These are phyloP conservation scores for Grosmannia serpens DNA, from an alignment of 2,329 filamentous ascomycete species.

Conservation along the genomic window DNA sequence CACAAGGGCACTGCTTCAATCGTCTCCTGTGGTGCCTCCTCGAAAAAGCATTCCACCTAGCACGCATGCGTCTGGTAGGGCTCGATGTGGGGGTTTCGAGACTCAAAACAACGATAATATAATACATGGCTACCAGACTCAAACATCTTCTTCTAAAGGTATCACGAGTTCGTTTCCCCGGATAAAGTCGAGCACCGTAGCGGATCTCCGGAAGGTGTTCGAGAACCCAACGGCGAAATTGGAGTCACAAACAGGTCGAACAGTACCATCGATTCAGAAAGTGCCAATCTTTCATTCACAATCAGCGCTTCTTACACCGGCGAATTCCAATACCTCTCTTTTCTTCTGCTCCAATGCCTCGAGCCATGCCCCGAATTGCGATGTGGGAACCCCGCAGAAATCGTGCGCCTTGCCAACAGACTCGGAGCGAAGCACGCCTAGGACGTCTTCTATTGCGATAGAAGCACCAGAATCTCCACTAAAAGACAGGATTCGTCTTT, in stretches of 20 bases:
- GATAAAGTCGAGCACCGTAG: slow-evolving; percentile 14
- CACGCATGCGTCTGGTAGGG: neutral
- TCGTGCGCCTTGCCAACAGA: neutral
- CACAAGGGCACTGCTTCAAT: neutral
- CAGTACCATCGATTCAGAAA: neutral
- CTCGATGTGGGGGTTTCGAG: neutral
- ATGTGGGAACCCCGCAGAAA: neutral
- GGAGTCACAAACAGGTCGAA: neutral
- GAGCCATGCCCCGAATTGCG: neutral
- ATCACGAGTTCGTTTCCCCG: neutral
- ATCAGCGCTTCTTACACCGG: neutral
- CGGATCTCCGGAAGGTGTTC: slow-evolving; percentile 19
- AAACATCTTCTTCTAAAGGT: neutral
- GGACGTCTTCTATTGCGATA: neutral
- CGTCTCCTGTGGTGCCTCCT: slow-evolving; percentile 1
- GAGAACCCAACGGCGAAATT: slow-evolving; percentile 10
- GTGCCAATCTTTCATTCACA: slow-evolving; percentile 6
- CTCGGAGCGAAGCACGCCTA: neutral
- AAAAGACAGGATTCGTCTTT: slow-evolving; percentile 16
- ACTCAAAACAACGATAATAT: neutral
- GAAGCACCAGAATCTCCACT: slow-evolving; percentile 11
- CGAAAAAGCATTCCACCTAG: neutral
- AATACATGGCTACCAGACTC: neutral
- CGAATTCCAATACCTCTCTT: neutral
- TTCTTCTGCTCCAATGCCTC: neutral